Evolutionary conservation across 768 basidiomycete species (phyloP).

Genomic region (Leccinum subtestaceum): DNA sequence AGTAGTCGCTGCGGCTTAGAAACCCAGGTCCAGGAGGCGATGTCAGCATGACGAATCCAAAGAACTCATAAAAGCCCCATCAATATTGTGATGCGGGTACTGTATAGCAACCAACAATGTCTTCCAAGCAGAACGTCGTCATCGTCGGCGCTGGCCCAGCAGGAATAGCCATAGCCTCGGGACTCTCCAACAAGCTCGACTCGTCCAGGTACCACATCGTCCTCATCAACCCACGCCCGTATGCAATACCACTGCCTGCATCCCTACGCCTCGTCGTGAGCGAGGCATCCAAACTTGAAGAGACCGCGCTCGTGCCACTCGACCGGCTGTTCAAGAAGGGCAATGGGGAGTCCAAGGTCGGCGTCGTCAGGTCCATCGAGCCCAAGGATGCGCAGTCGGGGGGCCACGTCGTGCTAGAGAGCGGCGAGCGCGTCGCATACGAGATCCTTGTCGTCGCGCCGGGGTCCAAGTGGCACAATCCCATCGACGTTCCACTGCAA

Average conservation of each 20-base stretch:
- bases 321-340: slow-evolving; percentile 47
- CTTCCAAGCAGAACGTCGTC: slow-evolving; percentile 40
- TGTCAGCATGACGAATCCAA: background rate
- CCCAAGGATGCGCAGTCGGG: slow-evolving; percentile 31
- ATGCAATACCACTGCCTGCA: slow-evolving; percentile 49
- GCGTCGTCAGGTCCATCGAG: slow-evolving; percentile 40
- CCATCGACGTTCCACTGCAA: slow-evolving; percentile 42
- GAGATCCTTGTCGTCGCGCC: slow-evolving; percentile 58
- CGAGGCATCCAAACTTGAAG: slow-evolving; percentile 35
- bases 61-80: background rate
- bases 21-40: background rate
- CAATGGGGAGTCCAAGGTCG: slow-evolving; percentile 40
- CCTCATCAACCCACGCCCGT: slow-evolving; percentile 53
- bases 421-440: slow-evolving; percentile 50
- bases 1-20: background rate
- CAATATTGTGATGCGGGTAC: too few relatives aligned
- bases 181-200: slow-evolving; percentile 52
- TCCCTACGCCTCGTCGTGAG: slow-evolving; percentile 50
- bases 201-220: slow-evolving; percentile 46
- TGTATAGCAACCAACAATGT: slow-evolving; percentile 2
- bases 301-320: slow-evolving; percentile 47
- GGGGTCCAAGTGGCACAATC: slow-evolving; percentile 54
- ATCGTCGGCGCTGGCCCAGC: slow-evolving; percentile 55
- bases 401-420: slow-evolving; percentile 50
- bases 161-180: slow-evolving; percentile 44